Conservation (phyloP, 768 basidiomycete species). For the Tylopilus cervinicoccineus region DNA sequence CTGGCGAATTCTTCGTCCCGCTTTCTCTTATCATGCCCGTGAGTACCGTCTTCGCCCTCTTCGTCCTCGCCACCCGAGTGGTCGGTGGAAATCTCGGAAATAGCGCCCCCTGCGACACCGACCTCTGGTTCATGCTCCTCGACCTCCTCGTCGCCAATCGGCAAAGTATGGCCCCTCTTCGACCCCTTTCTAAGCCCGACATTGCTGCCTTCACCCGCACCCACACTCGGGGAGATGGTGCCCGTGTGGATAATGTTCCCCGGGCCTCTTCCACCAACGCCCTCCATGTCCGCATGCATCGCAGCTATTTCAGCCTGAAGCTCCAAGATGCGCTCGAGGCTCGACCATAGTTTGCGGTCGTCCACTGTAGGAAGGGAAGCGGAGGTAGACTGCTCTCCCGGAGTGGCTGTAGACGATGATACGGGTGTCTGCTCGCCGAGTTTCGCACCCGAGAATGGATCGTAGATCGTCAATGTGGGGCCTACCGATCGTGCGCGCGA, state of each 20-base stretch:
- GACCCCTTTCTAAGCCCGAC: conserved; percentile 17
- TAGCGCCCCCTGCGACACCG: conserved; percentile 9
- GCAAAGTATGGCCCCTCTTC: conserved; percentile 35
- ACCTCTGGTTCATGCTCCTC: conserved; percentile 16
- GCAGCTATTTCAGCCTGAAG: conserved; percentile 68
- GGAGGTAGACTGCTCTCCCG: conserved; percentile 3
- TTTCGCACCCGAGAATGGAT: conserved; percentile 31
- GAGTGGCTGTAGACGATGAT: conserved; percentile 4
- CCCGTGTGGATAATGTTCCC: conserved; percentile 7
- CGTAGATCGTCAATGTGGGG: conserved; percentile 23
- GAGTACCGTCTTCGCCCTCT: conserved; percentile 42
- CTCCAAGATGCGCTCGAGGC: conserved; percentile 64
- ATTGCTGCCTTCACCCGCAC: conserved; percentile 12
- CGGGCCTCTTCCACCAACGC: conserved; percentile 30
- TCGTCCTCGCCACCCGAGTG: conserved; percentile 35
- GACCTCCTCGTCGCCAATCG: conserved; percentile 25
- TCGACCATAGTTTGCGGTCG: conserved; percentile 60
- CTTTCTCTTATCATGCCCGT: conserved; percentile 49
- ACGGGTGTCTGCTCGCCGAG: conserved; percentile 19
- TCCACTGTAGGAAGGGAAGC: conserved; percentile 15
- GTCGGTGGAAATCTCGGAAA: conserved; percentile 24
- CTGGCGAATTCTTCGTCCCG: conserved; percentile 67
- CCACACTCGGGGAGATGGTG: not conserved
- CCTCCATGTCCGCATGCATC: conserved; percentile 76
- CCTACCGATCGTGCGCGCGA: not conserved